Base-by-base conservation (phyloP, 192 early-diverging fungal species). In the Coemansia sp. region DNA sequence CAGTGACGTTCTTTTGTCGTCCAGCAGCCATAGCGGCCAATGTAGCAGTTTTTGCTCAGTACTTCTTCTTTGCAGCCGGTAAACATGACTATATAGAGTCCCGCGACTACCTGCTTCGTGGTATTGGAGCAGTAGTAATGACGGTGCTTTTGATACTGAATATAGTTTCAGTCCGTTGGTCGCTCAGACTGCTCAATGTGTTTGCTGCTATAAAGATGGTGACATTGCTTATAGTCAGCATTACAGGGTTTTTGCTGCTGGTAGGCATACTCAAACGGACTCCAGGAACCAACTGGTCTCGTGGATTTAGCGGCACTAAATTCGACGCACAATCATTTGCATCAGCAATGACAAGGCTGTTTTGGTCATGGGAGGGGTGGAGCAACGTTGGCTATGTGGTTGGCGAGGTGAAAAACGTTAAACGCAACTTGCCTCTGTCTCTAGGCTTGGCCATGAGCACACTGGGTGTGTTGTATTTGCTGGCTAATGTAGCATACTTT, bases 401-500 rank as follows among this genome's bases (percentile, higher is more conserved):
- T 3, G 88, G 87, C 35, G 92, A 94, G 63, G 83, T 94, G 72
- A 85, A 86, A 47, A 81, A 89, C 57, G 90, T 91, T 53, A 81
- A 85, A 6, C 81, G 84, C 38, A 91, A 87, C 55, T 62, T 92
- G 23, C 91, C 90, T 1, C 61, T 85, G 18, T 87, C 90, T 7
- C 85, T 87, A 13, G 81, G 86, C 38, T 73, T 89, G n/a, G 89
- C 89, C 6, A 81, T 94, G 56, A 81, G 85, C 39, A 71, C 83
- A 6, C 79, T 90, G 38, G 82, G 87, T 3, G 63, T 86, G 5
- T 79, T 85, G 31, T 94, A 94, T 59, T 40, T 91, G 1, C 50
- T 91, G 48, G 85, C 88, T 23, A 92, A 92, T 54, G 81, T 91
- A 6, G 88, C 92, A 0, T 91, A 91, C 66, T 87, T 91, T 46